Base-by-base conservation (phyloP, 306 rosid genomes). In the Fragaria nilgerrensis region DNA sequence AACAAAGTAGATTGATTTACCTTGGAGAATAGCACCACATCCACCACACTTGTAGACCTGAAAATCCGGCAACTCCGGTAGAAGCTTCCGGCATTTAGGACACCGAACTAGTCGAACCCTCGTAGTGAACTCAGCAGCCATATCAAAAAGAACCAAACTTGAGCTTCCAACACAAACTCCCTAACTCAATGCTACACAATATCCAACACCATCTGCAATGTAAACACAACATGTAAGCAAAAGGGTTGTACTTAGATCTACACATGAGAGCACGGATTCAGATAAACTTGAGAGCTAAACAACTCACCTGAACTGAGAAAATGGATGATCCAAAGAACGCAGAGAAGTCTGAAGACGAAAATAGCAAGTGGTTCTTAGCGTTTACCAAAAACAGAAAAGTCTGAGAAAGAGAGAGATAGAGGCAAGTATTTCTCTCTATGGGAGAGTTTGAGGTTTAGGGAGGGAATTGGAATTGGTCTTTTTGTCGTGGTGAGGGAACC, bases 11-110 rank as follows among this genome's bases (percentile, higher is more conserved):
- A 39, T 2, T 10, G 14, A 45, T 14, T 65, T 89, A 96, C 99
- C 99, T 91, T 80, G 78, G 71, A 96, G 99, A 53, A 76, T 71
- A 50, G 93, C 72, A 49, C 82, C 84, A 70, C 99, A 96, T 87
- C 90, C 94, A 67, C 99, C 99, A 43, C 99, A 96, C 87, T 64
- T 79, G 86, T 92, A 96, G 29, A 96, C 80, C 74, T 74, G 80
- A 81, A 74, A 75, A 48, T 81, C 83, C 22, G 90, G 77, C 84
- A 80, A 74, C 85, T 96, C 99, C 37, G 80, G 84, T 70, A 92
- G 98, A 85, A 92, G 78, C 44, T 2, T 27, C 19, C 68, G 49
- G 74, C 99, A 96, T 78, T 90, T 89, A 3, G 99, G 98, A 84
- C 99, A 96, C 63, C 69, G 80, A 65, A 96, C 99, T 50, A 88